phyloP scores from a whole-genome alignment of 805 yeast genomes.

The Zygotorulaspora chibaensis region DNA sequence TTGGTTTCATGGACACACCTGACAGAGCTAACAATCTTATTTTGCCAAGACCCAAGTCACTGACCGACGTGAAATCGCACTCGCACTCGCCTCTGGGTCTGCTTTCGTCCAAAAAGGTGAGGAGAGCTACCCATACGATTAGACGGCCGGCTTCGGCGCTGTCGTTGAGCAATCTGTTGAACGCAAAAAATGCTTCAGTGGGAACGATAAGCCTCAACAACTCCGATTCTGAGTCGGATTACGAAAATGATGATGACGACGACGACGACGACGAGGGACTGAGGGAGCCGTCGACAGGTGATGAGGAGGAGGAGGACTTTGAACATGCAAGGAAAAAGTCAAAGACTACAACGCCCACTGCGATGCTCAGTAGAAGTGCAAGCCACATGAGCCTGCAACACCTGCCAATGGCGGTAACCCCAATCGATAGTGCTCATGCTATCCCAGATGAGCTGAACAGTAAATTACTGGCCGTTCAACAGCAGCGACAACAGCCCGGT shows the following conservation, averaged over 20 bases:
- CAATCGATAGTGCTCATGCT: background rate
- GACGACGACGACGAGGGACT: conserved; percentile 9
- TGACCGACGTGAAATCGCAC: conserved; percentile 18
- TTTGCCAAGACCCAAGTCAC: conserved; percentile 26
- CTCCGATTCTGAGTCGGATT: conserved; percentile 17
- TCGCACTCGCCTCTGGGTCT: background rate
- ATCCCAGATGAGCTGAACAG: conserved; percentile 17
- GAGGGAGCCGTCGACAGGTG: conserved; percentile 15
- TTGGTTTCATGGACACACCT: conserved; percentile 23
- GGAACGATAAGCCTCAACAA: conserved; percentile 8
- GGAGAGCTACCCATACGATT: conserved; percentile 3
- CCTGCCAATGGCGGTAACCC: background rate
- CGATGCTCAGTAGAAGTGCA: conserved; percentile 23
- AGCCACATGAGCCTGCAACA: conserved; percentile 20
- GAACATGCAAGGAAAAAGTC: conserved; percentile 28
- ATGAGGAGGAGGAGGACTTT: conserved; percentile 18
- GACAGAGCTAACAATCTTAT: conserved; percentile 8
- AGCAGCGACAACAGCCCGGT: conserved; percentile 10
- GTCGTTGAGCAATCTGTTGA: conserved; percentile 19
- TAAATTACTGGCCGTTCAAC: conserved; percentile 23
- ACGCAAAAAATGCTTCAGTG: conserved; percentile 7
- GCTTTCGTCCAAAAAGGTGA: background rate
- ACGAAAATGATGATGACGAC: conserved; percentile 13
- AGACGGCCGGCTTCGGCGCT: conserved; percentile 27
- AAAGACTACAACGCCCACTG: conserved; percentile 27